Base-by-base conservation (phyloP, 768 basidiomycete species). In the Podaxis rugospora region DNA sequence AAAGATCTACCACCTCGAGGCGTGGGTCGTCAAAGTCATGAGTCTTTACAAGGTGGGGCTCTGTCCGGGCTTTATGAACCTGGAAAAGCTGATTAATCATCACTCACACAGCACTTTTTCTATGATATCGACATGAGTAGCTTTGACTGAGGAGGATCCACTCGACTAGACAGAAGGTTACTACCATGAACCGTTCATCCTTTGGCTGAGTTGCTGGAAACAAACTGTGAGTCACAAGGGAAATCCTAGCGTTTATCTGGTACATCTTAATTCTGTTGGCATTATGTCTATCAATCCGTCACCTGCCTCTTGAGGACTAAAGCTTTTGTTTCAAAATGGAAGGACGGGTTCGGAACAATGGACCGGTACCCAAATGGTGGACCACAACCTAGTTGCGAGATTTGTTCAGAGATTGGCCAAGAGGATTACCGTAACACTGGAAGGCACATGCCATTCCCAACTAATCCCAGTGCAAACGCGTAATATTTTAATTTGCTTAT, bases 1-100 rank as follows among this genome's bases (percentile, higher is more conserved):
- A 84, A 85, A 98, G 74, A 98, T 99, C 55, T 98, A 89, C 73
- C 96, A 99, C 69, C 82, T 99, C 46, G 96, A 99, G 68, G 95
- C 96, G 16, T 98, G 93, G 90, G 92, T 95, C 2, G 91, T 97
- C 35, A 97, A 98, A 70, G 84, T 95, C 44, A 98, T 98, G 96
- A 90, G 85, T 68, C 63, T 94, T 61, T 89, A 92, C 67, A 95
- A 95, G 79, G 92, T 91, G 58, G 37, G 72, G 61, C 27, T 37
- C n/a, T 25, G 18, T 60, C 18, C 49, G 62, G 37, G 23, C 4
- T 60, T 23, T 16, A 35, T n/a, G 14, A 50, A 42, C 21, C 35
- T 21, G 27, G 14, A 5, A 35, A 51, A 35, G 21, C 16, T 55
- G 58, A 57, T 55, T 63, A 56, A 55, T 51, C 54, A 51, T 46